Base-by-base conservation (phyloP, 2,329 filamentous ascomycete species). In the Pseudogymnoascus sp. region DNA sequence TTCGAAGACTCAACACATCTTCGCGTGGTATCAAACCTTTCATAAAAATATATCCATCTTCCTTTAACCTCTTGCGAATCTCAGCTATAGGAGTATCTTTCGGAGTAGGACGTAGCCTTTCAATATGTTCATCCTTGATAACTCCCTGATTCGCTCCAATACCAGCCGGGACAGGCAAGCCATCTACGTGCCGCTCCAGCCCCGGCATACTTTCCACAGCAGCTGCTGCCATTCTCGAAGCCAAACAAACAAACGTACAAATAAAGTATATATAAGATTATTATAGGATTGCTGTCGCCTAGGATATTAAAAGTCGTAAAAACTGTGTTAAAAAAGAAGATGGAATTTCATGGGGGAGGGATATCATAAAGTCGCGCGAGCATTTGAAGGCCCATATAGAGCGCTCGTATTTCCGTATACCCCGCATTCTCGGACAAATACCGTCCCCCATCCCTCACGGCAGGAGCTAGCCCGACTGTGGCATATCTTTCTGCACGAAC, bases 101-200 rank as follows among this genome's bases (percentile, higher is more conserved):
- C 4, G 47, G 47, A 32, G 47, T 54, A 3, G 47, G 47, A 32
- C 47, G 47, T 4, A 54, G 47, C 47, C 47, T 32, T 54, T 54
- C 25, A 14, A 32, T 54, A 20, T 54, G 47, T 32, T 32, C 47
- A 30, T 32, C 25, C 43, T 54, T 54, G 28, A 54, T 54, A 54
- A 54, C 47, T 32, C 47, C 47, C 47, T 54, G 47, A 14, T 54
- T 54, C 25, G 47, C 47, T 54, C 47, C 47, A 20, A 54, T 32
- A 6, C 47, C 47, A 54, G 47, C 18, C 1, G 28, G 47, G 9
- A 54, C 28, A 6, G n/a, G 25, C 25, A 32, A 8, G 47, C 9
- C 28, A 9, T 50, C 41, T 50, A 50, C 22, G 14, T 50, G 41
- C 41, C 43, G n/a, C 12, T 30, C 43, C 25, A 4, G n/a, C 9